These are phyloP conservation scores for Penicillium manginii DNA, from an alignment of 495 filamentous ascomycete genomes.

Conservation along the genomic window DNA sequence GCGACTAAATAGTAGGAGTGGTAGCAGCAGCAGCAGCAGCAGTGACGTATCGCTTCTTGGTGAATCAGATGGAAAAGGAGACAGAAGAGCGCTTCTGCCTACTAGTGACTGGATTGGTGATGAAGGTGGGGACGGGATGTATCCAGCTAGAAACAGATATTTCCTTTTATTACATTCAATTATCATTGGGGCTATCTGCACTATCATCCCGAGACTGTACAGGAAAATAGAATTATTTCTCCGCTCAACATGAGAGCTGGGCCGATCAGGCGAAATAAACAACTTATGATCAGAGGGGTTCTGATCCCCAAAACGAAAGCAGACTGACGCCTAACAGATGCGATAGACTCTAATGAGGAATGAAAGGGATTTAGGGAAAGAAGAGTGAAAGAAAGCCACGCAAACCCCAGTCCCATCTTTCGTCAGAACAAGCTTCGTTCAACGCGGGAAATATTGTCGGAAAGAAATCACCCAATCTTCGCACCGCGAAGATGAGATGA, in stretches of 20 bases:
- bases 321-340: conserved; percentile 31
- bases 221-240: not conserved
- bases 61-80: no score
- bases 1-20: no score
- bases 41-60: no score
- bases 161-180: conserved; percentile 1
- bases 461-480: conserved; percentile 26
- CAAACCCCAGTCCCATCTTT: not conserved
- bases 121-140: not conserved
- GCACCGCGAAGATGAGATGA: conserved; percentile 17
- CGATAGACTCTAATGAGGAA: conserved; percentile 15
- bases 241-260: not conserved
- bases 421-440: conserved; percentile 1
- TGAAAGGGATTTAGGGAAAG: not conserved
- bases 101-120: not conserved
- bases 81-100: no score
- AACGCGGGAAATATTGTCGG: conserved; percentile 20
- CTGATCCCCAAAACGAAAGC: conserved; percentile 19
- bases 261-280: not conserved
- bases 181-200: conserved; percentile 11
- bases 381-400: not conserved
- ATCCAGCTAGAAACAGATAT: no score
- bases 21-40: no score
- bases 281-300: conserved; percentile 8
- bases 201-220: conserved; percentile 11